Evolutionary conservation across 768 basidiomycete species (phyloP).

Genomic region (Kwoniella sp.): DNA sequence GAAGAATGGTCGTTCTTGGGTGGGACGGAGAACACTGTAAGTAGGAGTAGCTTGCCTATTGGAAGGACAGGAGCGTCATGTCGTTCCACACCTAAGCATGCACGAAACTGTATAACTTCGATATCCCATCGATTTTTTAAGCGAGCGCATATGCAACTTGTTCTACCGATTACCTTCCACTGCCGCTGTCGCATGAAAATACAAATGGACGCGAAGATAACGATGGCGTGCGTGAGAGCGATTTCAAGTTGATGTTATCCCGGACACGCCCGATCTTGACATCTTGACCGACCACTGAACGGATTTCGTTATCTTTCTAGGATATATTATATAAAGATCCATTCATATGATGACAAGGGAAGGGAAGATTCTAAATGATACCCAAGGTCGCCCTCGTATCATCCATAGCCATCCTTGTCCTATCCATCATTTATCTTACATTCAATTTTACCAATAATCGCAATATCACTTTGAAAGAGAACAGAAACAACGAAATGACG

Average conservation of each 20-base stretch:
- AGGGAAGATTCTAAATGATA: neutral
- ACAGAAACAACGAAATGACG: neutral
- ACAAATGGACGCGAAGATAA: neutral
- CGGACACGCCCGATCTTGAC: neutral
- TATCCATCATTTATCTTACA: neutral
- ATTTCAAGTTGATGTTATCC: neutral
- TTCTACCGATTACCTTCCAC: no score
- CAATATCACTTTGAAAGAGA: neutral
- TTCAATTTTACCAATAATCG: neutral
- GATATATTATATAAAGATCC: neutral
- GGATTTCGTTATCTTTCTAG: neutral
- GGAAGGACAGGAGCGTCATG: no score
- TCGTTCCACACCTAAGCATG: no score
- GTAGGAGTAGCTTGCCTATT: no score
- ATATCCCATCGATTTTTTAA: no score
- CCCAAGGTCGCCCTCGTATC: neutral
- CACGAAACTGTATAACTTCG: no score
- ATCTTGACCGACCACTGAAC: neutral
- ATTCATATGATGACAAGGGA: no score
- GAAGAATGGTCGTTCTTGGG: no score
- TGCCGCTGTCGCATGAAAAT: no score
- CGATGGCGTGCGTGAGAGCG: neutral
- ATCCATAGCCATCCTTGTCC: neutral
- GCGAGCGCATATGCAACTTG: no score
- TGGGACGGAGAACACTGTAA: no score